Evolutionary conservation across 2,329 filamentous ascomycete genomes (phyloP).

Genomic region (Scortechinia acanthostroma): DNA sequence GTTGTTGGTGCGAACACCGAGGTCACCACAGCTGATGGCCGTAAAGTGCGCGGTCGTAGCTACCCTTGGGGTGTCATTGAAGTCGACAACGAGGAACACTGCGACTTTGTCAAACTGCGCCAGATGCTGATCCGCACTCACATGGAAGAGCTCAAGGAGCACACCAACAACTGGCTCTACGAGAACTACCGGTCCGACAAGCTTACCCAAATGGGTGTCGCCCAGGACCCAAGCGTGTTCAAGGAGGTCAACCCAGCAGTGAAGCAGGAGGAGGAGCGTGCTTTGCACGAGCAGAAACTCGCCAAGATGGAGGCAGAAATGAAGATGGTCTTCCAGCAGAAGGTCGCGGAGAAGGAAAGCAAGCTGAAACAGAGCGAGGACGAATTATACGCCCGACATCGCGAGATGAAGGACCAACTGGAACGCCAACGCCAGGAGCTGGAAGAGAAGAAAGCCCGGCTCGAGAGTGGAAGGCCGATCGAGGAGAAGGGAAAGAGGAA

Average conservation of each 20-base stretch:
- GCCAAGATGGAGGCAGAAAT: conserved; percentile 99
- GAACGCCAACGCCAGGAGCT: conserved; percentile 90
- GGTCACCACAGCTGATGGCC: conserved; percentile 82
- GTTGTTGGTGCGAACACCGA: conserved; percentile 96
- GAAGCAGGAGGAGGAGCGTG: conserved; percentile 98
- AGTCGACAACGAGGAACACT: conserved; percentile 99
- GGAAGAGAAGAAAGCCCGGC: conserved; percentile 93
- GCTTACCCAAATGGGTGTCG: conserved; percentile 95
- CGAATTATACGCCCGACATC: conserved; percentile 92
- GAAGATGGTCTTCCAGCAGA: conserved; percentile 99
- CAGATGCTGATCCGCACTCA: conserved; percentile 99
- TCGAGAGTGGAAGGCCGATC: conserved; percentile 90
- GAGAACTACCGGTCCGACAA: conserved; percentile 99
- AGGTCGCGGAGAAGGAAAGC: conserved; percentile 98
- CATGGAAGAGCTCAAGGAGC: conserved; percentile 99
- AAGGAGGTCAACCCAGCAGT: conserved; percentile 99
- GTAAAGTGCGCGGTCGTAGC: conserved; percentile 88
- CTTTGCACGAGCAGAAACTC: conserved; percentile 97
- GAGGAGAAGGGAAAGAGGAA: conserved; percentile 98
- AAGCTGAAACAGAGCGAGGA: conserved; percentile 99
- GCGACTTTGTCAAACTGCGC: conserved; percentile 98
- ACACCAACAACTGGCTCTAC: conserved; percentile 97
- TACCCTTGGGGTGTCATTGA: conserved; percentile 99
- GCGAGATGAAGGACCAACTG: conserved; percentile 99
- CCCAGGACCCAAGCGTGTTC: conserved; percentile 97